Base-by-base conservation (phyloP, 2,329 filamentous ascomycete species). In the Davidsoniella virescens region DNA sequence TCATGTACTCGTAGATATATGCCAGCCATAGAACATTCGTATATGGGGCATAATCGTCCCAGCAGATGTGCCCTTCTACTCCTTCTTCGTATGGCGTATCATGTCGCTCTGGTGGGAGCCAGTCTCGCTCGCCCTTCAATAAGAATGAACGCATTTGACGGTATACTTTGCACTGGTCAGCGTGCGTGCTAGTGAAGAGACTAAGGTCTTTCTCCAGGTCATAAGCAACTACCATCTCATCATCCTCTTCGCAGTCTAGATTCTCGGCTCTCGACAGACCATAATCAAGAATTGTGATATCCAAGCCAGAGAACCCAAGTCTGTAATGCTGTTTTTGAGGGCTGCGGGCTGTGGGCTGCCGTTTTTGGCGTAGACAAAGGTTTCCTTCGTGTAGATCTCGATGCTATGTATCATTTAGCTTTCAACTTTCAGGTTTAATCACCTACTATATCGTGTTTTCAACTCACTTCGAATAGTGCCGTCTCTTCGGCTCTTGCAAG, bases 351-450 rank as follows among this genome's bases (percentile, higher is more conserved):
- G 44, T 49, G 0, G 67, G 57, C 2, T 65, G 56, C 2, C 63
- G 59, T 1, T 65, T 62, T 48, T 67, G 68, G 3, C 70, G 67
- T 44, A 81, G 68, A 54, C 78, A 81, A 14, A 82, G 61, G 55
- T 82, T 81, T 4, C 77, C 77, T 55, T 82, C 77, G 56, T 82
- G 78, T 3, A 82, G 65, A 56, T 82, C 78, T 5, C 78, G 73
- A 57, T 82, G 78, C 75, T 79, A n/a, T n/a, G n/a, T n/a, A 54
- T 49, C 59, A 50, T 59, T 40, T 49, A 41, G 29, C 29, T 50
- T 6, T 14, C 8, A 12, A 7, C 20, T 18, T 36, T 14, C 37
- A 48, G 25, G 9, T 4, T 7, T 44, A 8, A 25, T 8, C 12
- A 43, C 7, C 14, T 17, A 25, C 10, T 38, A 8, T 36, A 26